These are phyloP conservation scores for Puccinia polysora DNA, from an alignment of 1,284 basidiomycete genomes.

Conservation along the genomic window DNA sequence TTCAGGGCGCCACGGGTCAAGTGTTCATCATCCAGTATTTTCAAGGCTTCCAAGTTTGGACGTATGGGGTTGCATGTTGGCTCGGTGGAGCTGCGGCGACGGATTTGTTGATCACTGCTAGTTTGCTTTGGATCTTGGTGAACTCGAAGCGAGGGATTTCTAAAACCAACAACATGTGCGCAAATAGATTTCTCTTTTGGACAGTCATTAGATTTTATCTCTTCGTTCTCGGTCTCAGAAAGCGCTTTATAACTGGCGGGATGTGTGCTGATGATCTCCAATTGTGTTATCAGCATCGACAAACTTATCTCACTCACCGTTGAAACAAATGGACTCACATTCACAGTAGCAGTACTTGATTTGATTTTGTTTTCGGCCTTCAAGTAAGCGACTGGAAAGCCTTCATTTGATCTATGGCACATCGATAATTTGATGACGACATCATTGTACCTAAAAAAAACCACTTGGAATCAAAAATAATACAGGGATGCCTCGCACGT, in stretches of 20 bases:
- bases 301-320: constrained; percentile 43
- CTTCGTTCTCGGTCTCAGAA: not conserved
- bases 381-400: not conserved
- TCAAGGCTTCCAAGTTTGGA: constrained; percentile 42
- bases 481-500: constrained; percentile 39
- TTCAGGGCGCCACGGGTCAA: constrained; percentile 32
- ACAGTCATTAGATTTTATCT: not conserved
- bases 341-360: constrained; percentile 42
- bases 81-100: constrained; percentile 40
- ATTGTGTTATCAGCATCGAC: constrained; percentile 34
- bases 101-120: constrained; percentile 44
- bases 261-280: constrained; percentile 1
- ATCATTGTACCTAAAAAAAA: constrained; percentile 5
- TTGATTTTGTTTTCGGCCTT: constrained; percentile 38
- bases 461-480: no score
- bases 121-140: constrained; percentile 44
- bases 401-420: not conserved
- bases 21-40: constrained; percentile 43
- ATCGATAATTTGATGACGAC: not conserved
- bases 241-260: not conserved
- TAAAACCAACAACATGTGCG: constrained; percentile 41
- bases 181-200: not conserved
- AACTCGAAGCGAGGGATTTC: constrained; percentile 42
- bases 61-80: constrained; percentile 42
- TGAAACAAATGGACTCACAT: constrained; percentile 44